phyloP scores from a whole-genome alignment of 768 basidiomycete species.

The Suillus discolor region DNA sequence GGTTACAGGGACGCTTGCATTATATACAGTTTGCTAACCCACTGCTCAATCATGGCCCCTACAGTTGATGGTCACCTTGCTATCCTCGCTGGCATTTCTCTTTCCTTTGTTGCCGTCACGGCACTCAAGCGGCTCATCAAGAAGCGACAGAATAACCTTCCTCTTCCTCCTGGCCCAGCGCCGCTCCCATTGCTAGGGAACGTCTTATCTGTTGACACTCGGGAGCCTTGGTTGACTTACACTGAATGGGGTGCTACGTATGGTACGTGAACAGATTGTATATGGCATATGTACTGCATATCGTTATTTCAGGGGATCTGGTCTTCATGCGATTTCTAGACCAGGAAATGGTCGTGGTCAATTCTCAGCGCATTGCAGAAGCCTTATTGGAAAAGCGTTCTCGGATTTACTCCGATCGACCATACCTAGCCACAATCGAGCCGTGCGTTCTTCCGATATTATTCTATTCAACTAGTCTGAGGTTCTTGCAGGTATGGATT shows the following conservation, averaged over 20 bases:
- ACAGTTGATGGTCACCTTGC: background rate
- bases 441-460: background rate
- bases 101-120: background rate
- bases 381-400: slow-evolving; percentile 13
- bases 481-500: slow-evolving; percentile 6
- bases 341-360: slow-evolving; percentile 4
- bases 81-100: background rate
- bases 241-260: background rate
- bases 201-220: background rate
- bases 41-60: background rate
- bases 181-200: background rate
- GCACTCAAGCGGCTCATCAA: background rate
- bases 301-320: slow-evolving; percentile 2
- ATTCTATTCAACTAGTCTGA: background rate
- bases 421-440: slow-evolving; percentile 3
- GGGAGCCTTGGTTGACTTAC: background rate
- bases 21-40: background rate
- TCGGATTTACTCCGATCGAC: slow-evolving; percentile 13
- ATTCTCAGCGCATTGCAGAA: slow-evolving; percentile 4
- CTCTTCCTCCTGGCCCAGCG: background rate
- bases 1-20: background rate
- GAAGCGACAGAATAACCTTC: background rate
- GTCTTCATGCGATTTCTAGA: slow-evolving; percentile 4
- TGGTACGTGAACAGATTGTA: slow-evolving; percentile 15
- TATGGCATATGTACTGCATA: background rate